Evolutionary conservation across 495 filamentous ascomycete genomes (phyloP), one percentile per base, ranked within the genome.

Genomic region (Tuber microsphaerosporum): DNA sequence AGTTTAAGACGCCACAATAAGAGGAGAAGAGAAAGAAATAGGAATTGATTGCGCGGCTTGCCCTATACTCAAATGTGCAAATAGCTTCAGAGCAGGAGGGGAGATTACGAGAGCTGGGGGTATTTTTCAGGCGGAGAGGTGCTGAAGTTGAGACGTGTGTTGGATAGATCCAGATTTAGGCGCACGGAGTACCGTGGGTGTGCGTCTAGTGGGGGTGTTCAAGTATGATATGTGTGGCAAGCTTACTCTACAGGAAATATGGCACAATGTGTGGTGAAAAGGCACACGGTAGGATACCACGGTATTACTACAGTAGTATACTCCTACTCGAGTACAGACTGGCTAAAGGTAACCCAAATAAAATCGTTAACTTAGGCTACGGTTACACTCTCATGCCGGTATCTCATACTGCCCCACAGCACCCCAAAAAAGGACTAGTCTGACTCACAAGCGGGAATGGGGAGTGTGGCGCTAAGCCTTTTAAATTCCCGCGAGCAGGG

Each of bases 381-480:
- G 42, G 42, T 12, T 43, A 43, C 39, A 12, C 42, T 43, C 39
- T 41, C 39, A 5, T 4, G 34, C 22, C 48, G 48, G 3, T 51
- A 51, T n/a, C 20, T 20, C 48, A 1, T 10, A n/a, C 26, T 26
- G 14, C 34, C 26, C 26, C 12, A 17, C 1, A 65, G 3, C 34
- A 6, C 56, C 16, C 56, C 56, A 17, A 34, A 34, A 65, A 34
- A 19, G 45, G 45, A 46, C 45, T 17, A n/a, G 14, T 26, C 56
- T 65, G 14, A 34, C 56, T 16, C 14, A 34, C 14, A 34, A 72
- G 43, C 69, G 65, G 69, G 74, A 74, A 78, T 78, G 74, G 72
- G 75, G 71, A 78, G 41, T 79, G 77, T 79, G 77, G 77, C 70
- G 65, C 77, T 79, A 73, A 75, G 45, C 70, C 46, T 75, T 75